phyloP scores from a whole-genome alignment of 305 asterid species.

The Stenogyne calaminthoides region DNA sequence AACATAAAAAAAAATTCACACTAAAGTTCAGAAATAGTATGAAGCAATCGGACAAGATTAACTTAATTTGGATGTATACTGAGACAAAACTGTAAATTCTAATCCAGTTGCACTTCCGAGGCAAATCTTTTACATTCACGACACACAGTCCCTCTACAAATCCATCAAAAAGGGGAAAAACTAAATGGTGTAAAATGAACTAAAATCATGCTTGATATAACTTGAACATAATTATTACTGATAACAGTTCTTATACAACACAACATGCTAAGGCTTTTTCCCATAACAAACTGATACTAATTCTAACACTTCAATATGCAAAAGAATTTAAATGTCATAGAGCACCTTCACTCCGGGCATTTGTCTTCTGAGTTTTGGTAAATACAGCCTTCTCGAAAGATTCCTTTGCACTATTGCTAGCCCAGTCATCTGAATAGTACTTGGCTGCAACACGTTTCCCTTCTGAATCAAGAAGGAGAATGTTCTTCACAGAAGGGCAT shows the following conservation, averaged over 20 bases:
- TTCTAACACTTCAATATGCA: no score
- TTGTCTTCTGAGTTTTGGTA: slow-evolving; percentile 78
- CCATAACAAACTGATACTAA: background rate
- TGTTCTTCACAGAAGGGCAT: slow-evolving; percentile 71
- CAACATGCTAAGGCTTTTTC: background rate
- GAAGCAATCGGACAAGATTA: background rate
- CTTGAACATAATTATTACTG: no score
- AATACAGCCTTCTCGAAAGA: slow-evolving; percentile 74
- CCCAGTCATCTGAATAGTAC: slow-evolving; percentile 80
- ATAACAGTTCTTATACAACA: background rate
- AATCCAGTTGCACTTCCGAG: background rate
- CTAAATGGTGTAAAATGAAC: no score
- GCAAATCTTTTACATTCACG: background rate
- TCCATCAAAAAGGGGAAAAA: background rate
- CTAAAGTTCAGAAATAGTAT: background rate
- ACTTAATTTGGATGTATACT: slow-evolving; percentile 1
- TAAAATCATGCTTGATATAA: no score
- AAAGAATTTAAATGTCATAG: slow-evolving; percentile 18
- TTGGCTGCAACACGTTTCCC: slow-evolving; percentile 81
- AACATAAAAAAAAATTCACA: slow-evolving; percentile 3
- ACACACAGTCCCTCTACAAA: no score
- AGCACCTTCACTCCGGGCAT: slow-evolving; percentile 78
- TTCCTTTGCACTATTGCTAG: slow-evolving; percentile 65
- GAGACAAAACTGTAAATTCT: background rate
- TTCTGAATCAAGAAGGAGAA: slow-evolving; percentile 76